Percentiles rank a stretch among this genome's conserved stretches.
These are phyloP conservation scores for Cymbidium sinense DNA, from an alignment of 106 monocot species.

Conservation along the genomic window DNA sequence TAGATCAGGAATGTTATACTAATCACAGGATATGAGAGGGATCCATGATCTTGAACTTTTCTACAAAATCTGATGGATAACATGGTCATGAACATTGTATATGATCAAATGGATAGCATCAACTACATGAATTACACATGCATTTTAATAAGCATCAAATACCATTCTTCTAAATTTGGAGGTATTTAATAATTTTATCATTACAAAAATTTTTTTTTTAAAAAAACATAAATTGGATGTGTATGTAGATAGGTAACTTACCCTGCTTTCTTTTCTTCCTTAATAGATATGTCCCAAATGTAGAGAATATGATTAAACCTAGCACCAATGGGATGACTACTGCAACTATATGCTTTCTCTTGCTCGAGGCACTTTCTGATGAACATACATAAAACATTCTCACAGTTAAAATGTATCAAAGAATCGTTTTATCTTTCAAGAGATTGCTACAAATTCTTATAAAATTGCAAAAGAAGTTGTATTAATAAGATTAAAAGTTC, in stretches of 20 bases:
- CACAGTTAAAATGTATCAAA: background rate
- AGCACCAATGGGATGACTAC: background rate
- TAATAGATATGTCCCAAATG: background rate
- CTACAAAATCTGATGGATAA: too few relatives aligned
- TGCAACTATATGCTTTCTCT: background rate
- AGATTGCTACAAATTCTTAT: background rate
- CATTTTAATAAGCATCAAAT: too few relatives aligned
- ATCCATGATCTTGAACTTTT: too few relatives aligned
- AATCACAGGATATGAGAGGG: too few relatives aligned
- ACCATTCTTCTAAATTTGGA: too few relatives aligned
- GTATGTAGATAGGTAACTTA: background rate
- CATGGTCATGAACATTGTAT: too few relatives aligned
- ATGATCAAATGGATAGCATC: too few relatives aligned
- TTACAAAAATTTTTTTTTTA: background rate
- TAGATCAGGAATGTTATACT: too few relatives aligned
- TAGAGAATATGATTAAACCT: background rate
- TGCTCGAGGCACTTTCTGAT: background rate
- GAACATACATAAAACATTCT: background rate
- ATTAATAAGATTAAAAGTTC: too few relatives aligned
- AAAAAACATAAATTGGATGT: background rate
- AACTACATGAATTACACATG: too few relatives aligned
- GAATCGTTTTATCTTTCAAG: background rate
- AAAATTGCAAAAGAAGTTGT: too few relatives aligned
- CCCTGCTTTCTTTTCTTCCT: background rate
- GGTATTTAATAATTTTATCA: slow-evolving; percentile 11